Percentiles rank a stretch among this genome's conserved stretches.
phyloP scores from a whole-genome alignment of 164 flowering plant species.

The Tinospora cordifolia region DNA sequence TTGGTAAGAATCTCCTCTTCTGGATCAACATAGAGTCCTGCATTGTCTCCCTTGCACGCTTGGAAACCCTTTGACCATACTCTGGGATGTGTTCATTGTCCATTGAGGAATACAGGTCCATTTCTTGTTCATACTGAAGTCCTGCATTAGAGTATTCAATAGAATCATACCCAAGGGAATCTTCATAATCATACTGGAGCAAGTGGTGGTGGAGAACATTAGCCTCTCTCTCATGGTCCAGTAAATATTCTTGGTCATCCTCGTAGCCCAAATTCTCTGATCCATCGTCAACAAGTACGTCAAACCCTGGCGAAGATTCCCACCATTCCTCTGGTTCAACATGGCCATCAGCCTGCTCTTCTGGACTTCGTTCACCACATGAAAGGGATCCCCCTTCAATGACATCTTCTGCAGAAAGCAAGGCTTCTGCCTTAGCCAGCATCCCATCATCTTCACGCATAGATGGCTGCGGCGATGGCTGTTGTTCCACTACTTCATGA shows the following conservation, averaged over 20 bases:
- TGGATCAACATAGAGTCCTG: slow-evolving; percentile 20
- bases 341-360: slow-evolving; percentile 30
- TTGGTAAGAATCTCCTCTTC: slow-evolving; percentile 26
- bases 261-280: slow-evolving; percentile 33
- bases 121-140: slow-evolving; percentile 20
- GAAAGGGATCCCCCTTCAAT: slow-evolving; percentile 14
- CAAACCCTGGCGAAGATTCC: slow-evolving; percentile 75
- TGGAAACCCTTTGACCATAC: slow-evolving; percentile 14
- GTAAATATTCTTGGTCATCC: slow-evolving; percentile 33
- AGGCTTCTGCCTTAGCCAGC: slow-evolving; percentile 18
- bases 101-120: slow-evolving; percentile 19
- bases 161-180: slow-evolving; percentile 23
- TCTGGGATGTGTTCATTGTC: slow-evolving; percentile 23
- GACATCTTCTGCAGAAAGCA: slow-evolving; percentile 22
- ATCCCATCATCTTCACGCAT: slow-evolving; percentile 28
- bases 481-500: slow-evolving; percentile 15
- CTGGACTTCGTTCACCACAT: slow-evolving; percentile 28
- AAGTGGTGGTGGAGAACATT: slow-evolving; percentile 26
- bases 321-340: slow-evolving; percentile 46
- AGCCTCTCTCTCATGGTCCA: slow-evolving; percentile 27
- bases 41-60: slow-evolving; percentile 22
- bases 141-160: slow-evolving; percentile 22
- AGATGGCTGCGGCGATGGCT: slow-evolving; percentile 21
- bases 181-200: slow-evolving; percentile 33
- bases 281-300: slow-evolving; percentile 60